Conservation (phyloP, 2,329 filamentous ascomycete species). For the Peltaster fructicola region DNA sequence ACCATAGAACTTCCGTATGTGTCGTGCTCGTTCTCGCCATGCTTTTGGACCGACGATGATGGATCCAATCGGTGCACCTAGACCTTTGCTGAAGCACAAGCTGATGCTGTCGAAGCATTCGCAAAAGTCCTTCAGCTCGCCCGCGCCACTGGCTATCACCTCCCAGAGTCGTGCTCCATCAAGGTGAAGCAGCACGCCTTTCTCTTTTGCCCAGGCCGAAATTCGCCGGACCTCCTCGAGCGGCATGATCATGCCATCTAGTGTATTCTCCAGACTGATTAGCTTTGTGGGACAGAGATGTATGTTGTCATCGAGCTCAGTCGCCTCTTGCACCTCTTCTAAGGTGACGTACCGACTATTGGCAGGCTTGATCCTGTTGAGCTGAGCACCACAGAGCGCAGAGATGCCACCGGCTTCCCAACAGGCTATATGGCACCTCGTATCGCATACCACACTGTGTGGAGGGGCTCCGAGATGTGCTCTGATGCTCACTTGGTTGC, state of each 20-base stretch:
- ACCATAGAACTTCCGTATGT: conserved; percentile 65
- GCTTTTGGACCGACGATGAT: conserved; percentile 44
- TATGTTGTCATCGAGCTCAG: conserved; percentile 49
- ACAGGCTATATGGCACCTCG: conserved; percentile 58
- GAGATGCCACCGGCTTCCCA: conserved; percentile 55
- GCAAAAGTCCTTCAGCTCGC: conserved; percentile 48
- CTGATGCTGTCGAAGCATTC: conserved; percentile 55
- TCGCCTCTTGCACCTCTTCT: conserved; percentile 53
- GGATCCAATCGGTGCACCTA: conserved; percentile 65
- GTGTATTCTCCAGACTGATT: conserved; percentile 73
- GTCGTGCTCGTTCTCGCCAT: conserved; percentile 50
- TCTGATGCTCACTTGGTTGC: conserved; percentile 71
- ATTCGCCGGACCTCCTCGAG: conserved; percentile 54
- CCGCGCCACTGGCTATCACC: conserved; percentile 53
- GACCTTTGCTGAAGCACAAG: conserved; percentile 66
- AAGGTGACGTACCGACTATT: conserved; percentile 61
- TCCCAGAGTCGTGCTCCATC: conserved; percentile 75
- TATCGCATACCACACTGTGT: conserved; percentile 62
- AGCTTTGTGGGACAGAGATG: conserved; percentile 66
- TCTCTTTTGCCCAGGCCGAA: conserved; percentile 42
- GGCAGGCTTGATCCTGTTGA: conserved; percentile 46
- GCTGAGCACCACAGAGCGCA: conserved; percentile 50
- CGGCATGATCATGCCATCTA: conserved; percentile 63
- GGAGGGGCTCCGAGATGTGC: conserved; percentile 65
- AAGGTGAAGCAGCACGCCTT: conserved; percentile 53